Evolutionary conservation across 2,329 filamentous ascomycete species (phyloP).

Genomic region (Alternaria metachromatica): DNA sequence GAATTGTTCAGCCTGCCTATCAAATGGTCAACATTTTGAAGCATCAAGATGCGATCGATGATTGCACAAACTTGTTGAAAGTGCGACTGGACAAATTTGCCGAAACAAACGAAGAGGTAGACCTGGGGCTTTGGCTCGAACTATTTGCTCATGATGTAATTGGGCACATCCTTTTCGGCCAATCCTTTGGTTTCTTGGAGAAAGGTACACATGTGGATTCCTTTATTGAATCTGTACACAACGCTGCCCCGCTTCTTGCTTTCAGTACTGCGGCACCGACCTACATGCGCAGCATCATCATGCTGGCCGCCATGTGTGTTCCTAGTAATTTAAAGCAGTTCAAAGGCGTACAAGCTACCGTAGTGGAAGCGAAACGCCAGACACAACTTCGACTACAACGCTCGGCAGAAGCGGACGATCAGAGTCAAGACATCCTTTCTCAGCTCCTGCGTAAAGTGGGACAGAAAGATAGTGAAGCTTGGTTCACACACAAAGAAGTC

Average conservation of each 20-base stretch:
- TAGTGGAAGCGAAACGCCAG: constrained; percentile 11
- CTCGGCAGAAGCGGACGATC: constrained; percentile 14
- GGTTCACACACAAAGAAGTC: constrained; percentile 40
- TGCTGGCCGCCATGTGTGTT: constrained; percentile 29
- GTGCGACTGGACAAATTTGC: constrained; percentile 26
- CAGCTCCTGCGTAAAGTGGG: constrained; percentile 34
- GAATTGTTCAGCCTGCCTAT: constrained; percentile 40
- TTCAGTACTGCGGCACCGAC: constrained; percentile 37
- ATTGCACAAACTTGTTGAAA: constrained; percentile 32
- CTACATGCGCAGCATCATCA: constrained; percentile 38
- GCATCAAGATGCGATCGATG: constrained; percentile 31
- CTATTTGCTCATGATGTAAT: constrained; percentile 49
- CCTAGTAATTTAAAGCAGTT: constrained; percentile 30
- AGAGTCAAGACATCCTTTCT: constrained; percentile 18
- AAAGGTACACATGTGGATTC: constrained; percentile 48
- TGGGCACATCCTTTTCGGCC: constrained; percentile 51
- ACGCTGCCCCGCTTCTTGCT: constrained; percentile 40
- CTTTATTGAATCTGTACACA: constrained; percentile 48
- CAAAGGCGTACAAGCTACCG: constrained; percentile 35
- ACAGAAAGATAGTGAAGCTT: constrained; percentile 36
- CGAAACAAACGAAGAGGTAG: constrained; percentile 21
- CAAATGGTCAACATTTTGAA: constrained; percentile 52
- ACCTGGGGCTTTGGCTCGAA: constrained; percentile 39
- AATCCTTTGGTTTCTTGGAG: constrained; percentile 53
- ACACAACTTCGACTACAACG: constrained; percentile 19